Evolutionary conservation across 2,329 filamentous ascomycete species (phyloP).

Genomic region (Trichoderma hamatum): DNA sequence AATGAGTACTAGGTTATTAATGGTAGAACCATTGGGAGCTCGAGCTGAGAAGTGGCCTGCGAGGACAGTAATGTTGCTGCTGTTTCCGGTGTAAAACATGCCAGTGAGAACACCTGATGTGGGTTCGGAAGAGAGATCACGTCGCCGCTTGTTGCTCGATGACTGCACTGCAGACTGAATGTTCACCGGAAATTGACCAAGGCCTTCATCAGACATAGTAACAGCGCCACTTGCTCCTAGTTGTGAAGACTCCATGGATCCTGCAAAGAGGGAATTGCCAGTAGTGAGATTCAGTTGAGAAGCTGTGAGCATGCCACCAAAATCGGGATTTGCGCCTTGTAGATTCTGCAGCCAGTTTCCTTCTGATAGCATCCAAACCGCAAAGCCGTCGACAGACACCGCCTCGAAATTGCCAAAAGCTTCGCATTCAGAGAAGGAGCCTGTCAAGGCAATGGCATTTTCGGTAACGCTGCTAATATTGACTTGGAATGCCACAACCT

Average conservation of each 20-base stretch:
- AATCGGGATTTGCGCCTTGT: constrained; percentile 62
- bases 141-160: constrained; percentile 48
- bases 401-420: constrained; percentile 66
- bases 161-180: constrained; percentile 45
- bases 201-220: constrained; percentile 57
- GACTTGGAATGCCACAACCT: constrained; percentile 75
- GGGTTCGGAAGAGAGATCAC: constrained; percentile 47
- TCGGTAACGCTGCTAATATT: constrained; percentile 75
- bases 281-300: constrained; percentile 66
- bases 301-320: constrained; percentile 74
- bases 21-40: constrained; percentile 64
- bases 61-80: constrained; percentile 80
- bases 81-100: constrained; percentile 70
- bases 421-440: constrained; percentile 74
- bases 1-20: constrained; percentile 82
- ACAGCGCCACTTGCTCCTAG: constrained; percentile 73
- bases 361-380: constrained; percentile 85
- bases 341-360: constrained; percentile 89
- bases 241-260: constrained; percentile 78
- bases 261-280: constrained; percentile 72
- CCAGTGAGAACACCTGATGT: constrained; percentile 75
- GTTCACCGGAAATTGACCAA: constrained; percentile 62
- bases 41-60: constrained; percentile 82
- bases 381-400: constrained; percentile 72
- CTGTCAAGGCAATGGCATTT: constrained; percentile 76